Percentiles rank a stretch among this genome's conserved stretches.
phyloP scores from a whole-genome alignment of 345 rosid species.

The Eutrema japonicum region DNA sequence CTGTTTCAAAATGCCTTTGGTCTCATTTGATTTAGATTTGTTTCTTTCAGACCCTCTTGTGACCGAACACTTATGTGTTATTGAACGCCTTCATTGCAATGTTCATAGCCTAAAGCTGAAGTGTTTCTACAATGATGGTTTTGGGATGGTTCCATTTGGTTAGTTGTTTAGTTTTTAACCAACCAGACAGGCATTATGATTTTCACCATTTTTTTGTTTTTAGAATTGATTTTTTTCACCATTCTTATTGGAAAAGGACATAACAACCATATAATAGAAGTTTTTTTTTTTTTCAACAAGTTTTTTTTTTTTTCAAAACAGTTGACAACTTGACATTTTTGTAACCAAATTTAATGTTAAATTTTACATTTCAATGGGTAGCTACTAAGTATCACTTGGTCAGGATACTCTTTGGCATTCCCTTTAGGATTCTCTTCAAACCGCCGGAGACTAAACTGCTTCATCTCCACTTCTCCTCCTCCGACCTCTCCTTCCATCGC shows the following conservation, averaged over 20 bases:
- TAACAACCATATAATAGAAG: background rate
- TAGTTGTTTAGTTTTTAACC: background rate
- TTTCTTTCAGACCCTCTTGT: too few relatives aligned
- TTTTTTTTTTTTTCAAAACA: background rate
- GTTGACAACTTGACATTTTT: constrained; percentile 11
- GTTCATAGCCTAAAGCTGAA: too few relatives aligned
- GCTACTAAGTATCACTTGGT: constrained; percentile 49
- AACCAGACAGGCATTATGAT: background rate
- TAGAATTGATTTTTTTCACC: too few relatives aligned
- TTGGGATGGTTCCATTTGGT: background rate
- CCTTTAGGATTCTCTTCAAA: constrained; percentile 67
- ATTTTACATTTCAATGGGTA: background rate
- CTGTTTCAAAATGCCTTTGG: background rate
- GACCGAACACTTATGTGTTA: too few relatives aligned
- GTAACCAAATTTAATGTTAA: constrained; percentile 18
- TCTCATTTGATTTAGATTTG: background rate
- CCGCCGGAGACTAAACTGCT: constrained; percentile 60
- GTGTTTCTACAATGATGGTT: too few relatives aligned
- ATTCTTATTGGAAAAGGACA: background rate
- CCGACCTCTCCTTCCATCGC: constrained; percentile 53
- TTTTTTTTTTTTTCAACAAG: background rate
- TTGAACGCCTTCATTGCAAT: too few relatives aligned
- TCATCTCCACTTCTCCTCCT: constrained; percentile 62
- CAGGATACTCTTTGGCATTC: constrained; percentile 56
- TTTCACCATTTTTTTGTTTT: background rate